Conservation (phyloP, 768 basidiomycete species). For the Leccinum subgranulosum region DNA sequence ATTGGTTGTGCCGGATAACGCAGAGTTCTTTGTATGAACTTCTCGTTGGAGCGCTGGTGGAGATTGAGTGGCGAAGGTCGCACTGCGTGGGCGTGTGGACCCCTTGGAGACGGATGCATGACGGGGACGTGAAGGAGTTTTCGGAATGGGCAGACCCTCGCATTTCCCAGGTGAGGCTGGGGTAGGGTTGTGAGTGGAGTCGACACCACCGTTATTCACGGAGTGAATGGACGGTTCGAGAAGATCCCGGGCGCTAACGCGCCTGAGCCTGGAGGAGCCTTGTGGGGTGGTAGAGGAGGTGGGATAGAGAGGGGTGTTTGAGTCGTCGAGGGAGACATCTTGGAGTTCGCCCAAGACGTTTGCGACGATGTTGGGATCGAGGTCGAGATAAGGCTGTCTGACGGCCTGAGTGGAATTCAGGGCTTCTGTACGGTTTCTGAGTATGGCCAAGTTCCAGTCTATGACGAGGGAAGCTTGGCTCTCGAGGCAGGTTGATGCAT, state of each 20-base stretch:
- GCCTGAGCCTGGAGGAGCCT: slow-evolving; percentile 9
- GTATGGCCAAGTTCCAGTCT: slow-evolving; percentile 46
- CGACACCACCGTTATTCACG: slow-evolving; percentile 5
- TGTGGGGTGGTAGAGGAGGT: not conserved
- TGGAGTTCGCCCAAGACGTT: slow-evolving; percentile 23
- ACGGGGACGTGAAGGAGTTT: slow-evolving; percentile 19
- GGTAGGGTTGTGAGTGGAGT: not conserved
- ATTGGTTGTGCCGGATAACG: not conserved
- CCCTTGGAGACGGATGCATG: slow-evolving; percentile 15
- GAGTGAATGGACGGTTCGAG: slow-evolving; percentile 16
- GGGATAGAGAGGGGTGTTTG: slow-evolving; percentile 6
- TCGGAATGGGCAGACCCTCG: slow-evolving; percentile 10
- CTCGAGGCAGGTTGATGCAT: slow-evolving; percentile 44
- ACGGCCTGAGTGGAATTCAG: slow-evolving; percentile 9
- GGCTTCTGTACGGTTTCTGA: slow-evolving; percentile 30
- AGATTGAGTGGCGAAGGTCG: slow-evolving; percentile 8
- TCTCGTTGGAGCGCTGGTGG: slow-evolving; percentile 4
- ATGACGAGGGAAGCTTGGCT: slow-evolving; percentile 52
- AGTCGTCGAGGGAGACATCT: slow-evolving; percentile 12
- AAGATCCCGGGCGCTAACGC: slow-evolving; percentile 22
- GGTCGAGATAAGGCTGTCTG: slow-evolving; percentile 26
- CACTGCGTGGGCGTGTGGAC: slow-evolving; percentile 16
- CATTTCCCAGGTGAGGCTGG: slow-evolving; percentile 9
- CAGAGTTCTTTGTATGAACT: slow-evolving; percentile 2
- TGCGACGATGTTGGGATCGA: slow-evolving; percentile 20